These are phyloP conservation scores for Quercus mongolica DNA, from an alignment of 306 rosid species.

Conservation along the genomic window DNA sequence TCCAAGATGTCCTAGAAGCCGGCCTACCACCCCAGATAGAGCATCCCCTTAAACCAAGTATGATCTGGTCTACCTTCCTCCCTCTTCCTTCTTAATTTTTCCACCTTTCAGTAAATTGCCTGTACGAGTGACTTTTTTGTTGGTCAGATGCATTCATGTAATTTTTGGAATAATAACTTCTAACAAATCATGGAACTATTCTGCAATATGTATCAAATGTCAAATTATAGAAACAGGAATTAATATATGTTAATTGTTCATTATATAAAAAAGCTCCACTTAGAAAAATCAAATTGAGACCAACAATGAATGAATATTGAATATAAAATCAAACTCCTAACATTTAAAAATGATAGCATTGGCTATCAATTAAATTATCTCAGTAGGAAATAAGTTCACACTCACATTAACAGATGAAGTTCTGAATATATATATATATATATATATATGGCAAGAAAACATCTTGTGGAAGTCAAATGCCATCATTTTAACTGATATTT, in stretches of 20 bases:
- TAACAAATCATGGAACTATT: neutral
- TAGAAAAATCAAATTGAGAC: neutral
- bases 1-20: slow-evolving; percentile 79
- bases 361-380: neutral
- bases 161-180: neutral
- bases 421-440: neutral
- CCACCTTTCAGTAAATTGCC: slow-evolving; percentile 7
- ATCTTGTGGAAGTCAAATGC: neutral
- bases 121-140: neutral
- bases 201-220: neutral
- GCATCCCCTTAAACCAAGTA: slow-evolving; percentile 67
- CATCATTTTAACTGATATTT: neutral
- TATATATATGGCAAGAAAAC: neutral
- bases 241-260: neutral
- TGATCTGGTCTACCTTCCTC: slow-evolving; percentile 4
- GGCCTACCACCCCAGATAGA: slow-evolving; percentile 91
- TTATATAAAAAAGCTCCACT: neutral
- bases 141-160: neutral
- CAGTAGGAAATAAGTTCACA: neutral
- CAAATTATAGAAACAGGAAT: neutral
- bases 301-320: neutral
- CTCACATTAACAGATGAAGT: neutral
- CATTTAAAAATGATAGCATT: neutral
- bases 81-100: slow-evolving; percentile 19
- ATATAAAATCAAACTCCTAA: neutral